Evolutionary conservation across 1,284 basidiomycete species (phyloP).

Genomic region (Coniferiporia weirii): DNA sequence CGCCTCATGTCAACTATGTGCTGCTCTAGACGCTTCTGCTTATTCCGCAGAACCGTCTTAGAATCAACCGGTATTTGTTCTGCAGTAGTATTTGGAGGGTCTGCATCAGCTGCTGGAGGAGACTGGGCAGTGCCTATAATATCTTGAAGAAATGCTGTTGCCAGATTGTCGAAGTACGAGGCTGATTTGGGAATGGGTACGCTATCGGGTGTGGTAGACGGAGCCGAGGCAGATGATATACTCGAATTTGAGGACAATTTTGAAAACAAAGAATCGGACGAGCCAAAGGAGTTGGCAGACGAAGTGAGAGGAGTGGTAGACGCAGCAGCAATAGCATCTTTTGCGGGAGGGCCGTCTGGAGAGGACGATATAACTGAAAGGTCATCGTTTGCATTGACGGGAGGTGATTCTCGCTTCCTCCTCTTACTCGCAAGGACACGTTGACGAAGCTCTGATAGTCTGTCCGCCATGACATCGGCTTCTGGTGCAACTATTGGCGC

Average conservation of each 20-base stretch:
- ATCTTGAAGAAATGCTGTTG: constrained; percentile 5
- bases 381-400: background rate
- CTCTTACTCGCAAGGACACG: constrained; percentile 11
- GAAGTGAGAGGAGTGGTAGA: background rate
- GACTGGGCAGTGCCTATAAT: background rate
- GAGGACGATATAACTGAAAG: background rate
- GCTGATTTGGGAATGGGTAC: background rate
- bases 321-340: background rate
- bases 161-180: constrained; percentile 5
- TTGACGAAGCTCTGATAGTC: constrained; percentile 3
- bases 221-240: background rate
- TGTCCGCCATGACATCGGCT: background rate
- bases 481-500: background rate
- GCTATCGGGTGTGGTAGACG: background rate
- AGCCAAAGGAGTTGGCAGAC: background rate
- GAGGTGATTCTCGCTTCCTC: background rate
- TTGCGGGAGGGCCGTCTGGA: background rate
- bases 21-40: constrained; percentile 6
- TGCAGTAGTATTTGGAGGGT: background rate
- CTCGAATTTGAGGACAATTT: background rate
- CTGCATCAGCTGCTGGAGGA: background rate
- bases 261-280: background rate
- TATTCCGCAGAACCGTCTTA: background rate
- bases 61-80: background rate
- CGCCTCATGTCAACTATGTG: constrained; percentile 1